Base-by-base conservation (phyloP, 2,329 filamentous ascomycete species). In the Scedosporium boydii region DNA sequence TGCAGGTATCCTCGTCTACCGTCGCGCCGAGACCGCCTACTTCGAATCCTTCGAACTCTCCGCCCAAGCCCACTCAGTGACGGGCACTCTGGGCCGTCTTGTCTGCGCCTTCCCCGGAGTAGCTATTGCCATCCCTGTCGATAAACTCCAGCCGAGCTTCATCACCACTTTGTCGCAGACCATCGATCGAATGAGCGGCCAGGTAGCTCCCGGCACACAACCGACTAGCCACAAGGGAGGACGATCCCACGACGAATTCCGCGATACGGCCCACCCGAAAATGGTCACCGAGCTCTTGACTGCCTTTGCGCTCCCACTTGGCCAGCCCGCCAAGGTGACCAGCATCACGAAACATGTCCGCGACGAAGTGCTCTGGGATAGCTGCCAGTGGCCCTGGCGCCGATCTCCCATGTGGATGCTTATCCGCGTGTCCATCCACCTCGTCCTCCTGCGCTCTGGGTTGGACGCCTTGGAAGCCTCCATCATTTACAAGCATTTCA, bases 371-470 rank as follows among this genome's bases (percentile, higher is more conserved):
- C 62, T 81, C 9, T 84, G 75, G 72, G 63, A 66, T 2, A 57
- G 63, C 1, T 58, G 59, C 10, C 48, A 60, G 2, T 27, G 62
- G 1, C 80, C 79, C 0, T 86, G 82, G 83, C 72, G 77, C 10
- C 70, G 79, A 55, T 85, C 82, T 12, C 73, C 82, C 0, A 63
- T 80, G 0, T 87, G 82, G 82, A 71, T 87, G 0, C 71, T 85
- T 0, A 62, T 86, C 2, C 79, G 83, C 0, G 81, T 84, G 0
- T 68, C 74, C 0, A 64, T 84, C 2, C 82, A 86, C 60, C 65
- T 75, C 2, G 46, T 65, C 10, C 63, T 70, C n/a, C 55, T 61
- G 9, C 53, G 66, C 6, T 48, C 62, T 10, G 6, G 29, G 2
- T 1, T 57, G 12, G 10, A 56, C 6, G 26, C 23, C 4, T 1